Evolutionary conservation across 2,329 filamentous ascomycete species (phyloP), one percentile per base, ranked within the genome.

Genomic region (Dactylellina cionopaga): DNA sequence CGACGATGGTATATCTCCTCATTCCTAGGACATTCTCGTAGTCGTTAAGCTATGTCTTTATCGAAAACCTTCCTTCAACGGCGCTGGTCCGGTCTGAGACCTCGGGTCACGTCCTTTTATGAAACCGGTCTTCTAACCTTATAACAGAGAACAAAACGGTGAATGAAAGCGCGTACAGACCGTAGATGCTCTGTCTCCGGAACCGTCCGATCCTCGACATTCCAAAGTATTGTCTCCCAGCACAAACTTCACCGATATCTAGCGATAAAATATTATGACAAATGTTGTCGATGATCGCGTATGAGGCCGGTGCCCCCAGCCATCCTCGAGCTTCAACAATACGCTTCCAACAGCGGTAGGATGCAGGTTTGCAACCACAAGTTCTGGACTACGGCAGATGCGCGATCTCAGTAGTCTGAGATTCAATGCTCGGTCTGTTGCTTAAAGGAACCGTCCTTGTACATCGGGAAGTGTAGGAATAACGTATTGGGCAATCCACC

Each of bases 1-100:
- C 55, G 55, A 69, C 63, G 37, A 51, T 37, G 41, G 46, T 59
- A 70, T 49, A 39, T 19, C 39, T 24, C 19, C 44, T 63, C 65
- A 56, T 62, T 63, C 56, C 55, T 44, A 22, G 24, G 49, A 52
- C 65, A 62, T 70, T 70, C 56, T 70, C 11, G 37, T 51, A 60
- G 27, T 39, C 39, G 7, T n/a, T 25, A 52, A n/a, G 24, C 55
- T 56, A 31, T n/a, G 31, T 5, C 25, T 54, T 46, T n/a, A n/a
- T 33, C 37, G 31, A 49, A 24, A 44, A 44, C 35, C 39, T 51
- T 19, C 4, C n/a, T 29, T 15, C 15, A 19, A 43, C 51, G 49
- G 49, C 41, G 27, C 37, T 19, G 55, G 47, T 17, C 58, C 47
- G 51, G 37, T 31, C 51, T 35, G 44, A 64, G 52, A 24, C 11